Evolutionary conservation across 768 basidiomycete species (phyloP).

Genomic region (Hericium alpestre): DNA sequence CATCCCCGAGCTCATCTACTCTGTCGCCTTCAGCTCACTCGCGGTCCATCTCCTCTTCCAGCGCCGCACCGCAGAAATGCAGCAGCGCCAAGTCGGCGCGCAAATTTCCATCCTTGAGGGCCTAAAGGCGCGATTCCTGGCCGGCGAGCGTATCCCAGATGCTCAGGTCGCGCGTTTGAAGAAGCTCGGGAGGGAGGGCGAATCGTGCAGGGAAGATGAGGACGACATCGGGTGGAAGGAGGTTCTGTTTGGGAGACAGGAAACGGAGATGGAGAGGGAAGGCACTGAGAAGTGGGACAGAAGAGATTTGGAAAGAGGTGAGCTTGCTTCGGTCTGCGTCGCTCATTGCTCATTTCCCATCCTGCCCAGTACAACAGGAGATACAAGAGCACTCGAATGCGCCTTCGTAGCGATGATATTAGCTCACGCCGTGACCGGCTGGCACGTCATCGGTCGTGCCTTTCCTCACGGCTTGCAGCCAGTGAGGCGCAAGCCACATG

Average conservation of each 20-base stretch:
- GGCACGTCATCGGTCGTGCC: too few relatives aligned
- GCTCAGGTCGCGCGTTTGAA: constrained; percentile 45
- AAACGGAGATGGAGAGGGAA: constrained; percentile 2
- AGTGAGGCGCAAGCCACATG: too few relatives aligned
- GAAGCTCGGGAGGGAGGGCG: constrained; percentile 33
- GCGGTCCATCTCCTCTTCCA: constrained; percentile 56
- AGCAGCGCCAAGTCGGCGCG: constrained; percentile 30
- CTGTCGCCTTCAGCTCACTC: constrained; percentile 54
- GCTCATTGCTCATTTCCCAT: neutral
- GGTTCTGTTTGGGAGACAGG: constrained; percentile 19
- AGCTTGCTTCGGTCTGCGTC: constrained; percentile 7
- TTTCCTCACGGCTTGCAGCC: too few relatives aligned
- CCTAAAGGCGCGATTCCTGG: constrained; percentile 40
- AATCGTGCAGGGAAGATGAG: neutral
- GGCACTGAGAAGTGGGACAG: constrained; percentile 16
- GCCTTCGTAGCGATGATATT: too few relatives aligned
- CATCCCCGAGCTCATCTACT: constrained; percentile 55
- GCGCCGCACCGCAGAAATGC: constrained; percentile 38
- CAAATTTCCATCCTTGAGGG: constrained; percentile 55
- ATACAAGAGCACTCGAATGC: too few relatives aligned
- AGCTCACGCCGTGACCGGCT: too few relatives aligned
- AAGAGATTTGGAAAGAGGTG: constrained; percentile 19
- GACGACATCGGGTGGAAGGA: constrained; percentile 20
- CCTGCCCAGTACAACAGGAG: too few relatives aligned
- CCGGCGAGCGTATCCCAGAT: constrained; percentile 31